Base-by-base conservation (phyloP, 2,329 filamentous ascomycete species). In the Aspergillus sp. region DNA sequence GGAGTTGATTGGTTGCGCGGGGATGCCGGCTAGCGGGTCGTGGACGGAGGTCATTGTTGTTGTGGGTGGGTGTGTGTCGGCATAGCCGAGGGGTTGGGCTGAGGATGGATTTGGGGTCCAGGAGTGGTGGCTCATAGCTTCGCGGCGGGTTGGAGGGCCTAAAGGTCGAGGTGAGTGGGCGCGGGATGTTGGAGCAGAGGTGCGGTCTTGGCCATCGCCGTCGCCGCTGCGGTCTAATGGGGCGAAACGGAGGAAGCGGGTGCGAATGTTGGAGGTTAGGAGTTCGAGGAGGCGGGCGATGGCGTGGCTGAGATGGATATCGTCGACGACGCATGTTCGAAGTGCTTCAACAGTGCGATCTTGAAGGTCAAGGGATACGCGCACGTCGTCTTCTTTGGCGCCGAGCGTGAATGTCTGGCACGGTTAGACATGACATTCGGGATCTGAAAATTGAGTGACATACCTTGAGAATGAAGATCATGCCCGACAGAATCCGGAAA, bases 401-500 rank as follows among this genome's bases (percentile, higher is more conserved):
- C 87, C 87, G 2, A 89, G 78, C 1, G 85, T 86, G 65, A 89
- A 88, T 0, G 86, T 87, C 79, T 83, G 61, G 30, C 49, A 47
- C 19, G 3, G 54, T 68, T 43, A 68, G 64, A 19, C 17, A 9
- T 28, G n/a, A 30, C 13, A 3, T 7, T 23, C 51, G 6, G 54
- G 60, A 19, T 7, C n/a, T 34, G 7, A n/a, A 50, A 7, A 45
- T 17, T 23, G 19, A 4, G 9, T 22, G 46, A 54, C 72, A 54
- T 75, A 83, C 82, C 74, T 89, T 89, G 46, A 89, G 79, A 23
- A 88, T 81, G 65, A 89, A 88, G 68, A 89, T 88, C 70, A 87
- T 85, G 7, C 86, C 86, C 13, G 84, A 86, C 51, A 89, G 80
- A 63, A 89, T 87, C 60, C 87, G 83, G 75, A 89, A 88, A 69